A percentile compares a stretch with the other conserved stretches of the same genome.
phyloP scores from a whole-genome alignment of 2,329 filamentous ascomycete genomes.

The Monascus ruber region DNA sequence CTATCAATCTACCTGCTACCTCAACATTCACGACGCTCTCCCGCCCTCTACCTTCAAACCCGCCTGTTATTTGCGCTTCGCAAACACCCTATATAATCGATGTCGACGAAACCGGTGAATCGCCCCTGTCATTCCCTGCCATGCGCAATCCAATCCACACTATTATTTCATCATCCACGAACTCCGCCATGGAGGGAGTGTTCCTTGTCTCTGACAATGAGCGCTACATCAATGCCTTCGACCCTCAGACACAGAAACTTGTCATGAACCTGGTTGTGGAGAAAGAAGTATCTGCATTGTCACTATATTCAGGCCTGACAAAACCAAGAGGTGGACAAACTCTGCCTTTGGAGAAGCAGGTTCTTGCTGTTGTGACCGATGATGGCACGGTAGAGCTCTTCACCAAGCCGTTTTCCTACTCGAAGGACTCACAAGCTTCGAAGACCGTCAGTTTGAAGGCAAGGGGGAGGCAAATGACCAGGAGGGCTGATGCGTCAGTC shows the following conservation, averaged over 20 bases:
- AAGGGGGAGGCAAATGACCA: constrained; percentile 33
- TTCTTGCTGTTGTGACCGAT: constrained; percentile 36
- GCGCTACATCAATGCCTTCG: constrained; percentile 41
- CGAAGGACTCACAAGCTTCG: constrained; percentile 16
- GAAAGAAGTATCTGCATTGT: constrained; percentile 32
- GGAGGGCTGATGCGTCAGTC: constrained; percentile 34
- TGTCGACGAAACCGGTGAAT: constrained; percentile 26
- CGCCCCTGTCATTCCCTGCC: constrained; percentile 34
- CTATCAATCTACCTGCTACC: constrained; percentile 32
- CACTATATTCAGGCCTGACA: constrained; percentile 21
- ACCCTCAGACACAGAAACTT: constrained; percentile 31
- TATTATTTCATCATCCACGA: constrained; percentile 31
- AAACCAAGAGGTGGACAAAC: constrained; percentile 5
- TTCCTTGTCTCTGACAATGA: constrained; percentile 41
- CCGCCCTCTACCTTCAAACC: constrained; percentile 28
- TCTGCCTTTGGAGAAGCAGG: constrained; percentile 23
- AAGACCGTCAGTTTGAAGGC: constrained; percentile 32
- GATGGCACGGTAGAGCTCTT: constrained; percentile 41
- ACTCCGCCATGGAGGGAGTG: constrained; percentile 20
- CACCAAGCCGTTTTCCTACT: constrained; percentile 34
- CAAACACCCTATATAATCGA: constrained; percentile 38
- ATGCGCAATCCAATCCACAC: constrained; percentile 40
- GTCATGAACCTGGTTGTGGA: constrained; percentile 39
- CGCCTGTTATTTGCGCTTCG: constrained; percentile 39
- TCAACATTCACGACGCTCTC: constrained; percentile 29